Conservation (phyloP, 208 protist species). For the Jaenimonas drosophilae region DNA sequence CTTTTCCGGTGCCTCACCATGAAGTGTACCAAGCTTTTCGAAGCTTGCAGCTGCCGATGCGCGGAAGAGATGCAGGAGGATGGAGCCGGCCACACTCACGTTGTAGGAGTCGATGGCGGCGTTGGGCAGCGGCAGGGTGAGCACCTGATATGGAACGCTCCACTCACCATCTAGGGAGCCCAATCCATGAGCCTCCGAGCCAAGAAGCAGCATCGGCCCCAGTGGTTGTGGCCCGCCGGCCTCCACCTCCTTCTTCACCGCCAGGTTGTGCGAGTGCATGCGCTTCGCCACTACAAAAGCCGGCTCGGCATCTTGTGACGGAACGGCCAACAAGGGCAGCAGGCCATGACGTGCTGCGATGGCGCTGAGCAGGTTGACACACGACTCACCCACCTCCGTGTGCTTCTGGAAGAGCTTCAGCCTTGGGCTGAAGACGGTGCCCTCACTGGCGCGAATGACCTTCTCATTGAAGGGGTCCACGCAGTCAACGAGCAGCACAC, state of each 20-base stretch:
- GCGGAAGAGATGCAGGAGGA: conserved; percentile 63
- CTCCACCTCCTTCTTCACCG: neutral
- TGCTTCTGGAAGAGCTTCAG: conserved; percentile 37
- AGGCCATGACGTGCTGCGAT: conserved; percentile 55
- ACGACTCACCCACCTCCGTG: conserved; percentile 7
- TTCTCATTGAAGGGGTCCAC: conserved; percentile 73
- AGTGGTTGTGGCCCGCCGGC: conserved; percentile 5
- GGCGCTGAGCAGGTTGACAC: conserved; percentile 34
- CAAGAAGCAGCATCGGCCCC: conserved; percentile 66
- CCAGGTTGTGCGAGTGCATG: conserved; percentile 37
- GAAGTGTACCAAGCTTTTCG: conserved; percentile 5
- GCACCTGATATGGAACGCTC: conserved; percentile 37
- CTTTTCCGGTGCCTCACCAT: neutral
- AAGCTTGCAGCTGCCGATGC: conserved; percentile 40
- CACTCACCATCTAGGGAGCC: conserved; percentile 33
- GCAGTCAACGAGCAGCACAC: conserved; percentile 60
- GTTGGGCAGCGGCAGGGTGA: conserved; percentile 68
- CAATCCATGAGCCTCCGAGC: conserved; percentile 68
- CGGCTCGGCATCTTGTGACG: conserved; percentile 51
- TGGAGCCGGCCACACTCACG: conserved; percentile 67
- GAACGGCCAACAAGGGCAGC: conserved; percentile 62
- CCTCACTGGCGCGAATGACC: conserved; percentile 77
- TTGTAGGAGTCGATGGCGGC: conserved; percentile 64
- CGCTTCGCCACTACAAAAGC: conserved; percentile 65
- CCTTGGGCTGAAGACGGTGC: conserved; percentile 36